Evolutionary conservation across 1,284 basidiomycete species (phyloP).

Genomic region (Pseudozyma sp.): DNA sequence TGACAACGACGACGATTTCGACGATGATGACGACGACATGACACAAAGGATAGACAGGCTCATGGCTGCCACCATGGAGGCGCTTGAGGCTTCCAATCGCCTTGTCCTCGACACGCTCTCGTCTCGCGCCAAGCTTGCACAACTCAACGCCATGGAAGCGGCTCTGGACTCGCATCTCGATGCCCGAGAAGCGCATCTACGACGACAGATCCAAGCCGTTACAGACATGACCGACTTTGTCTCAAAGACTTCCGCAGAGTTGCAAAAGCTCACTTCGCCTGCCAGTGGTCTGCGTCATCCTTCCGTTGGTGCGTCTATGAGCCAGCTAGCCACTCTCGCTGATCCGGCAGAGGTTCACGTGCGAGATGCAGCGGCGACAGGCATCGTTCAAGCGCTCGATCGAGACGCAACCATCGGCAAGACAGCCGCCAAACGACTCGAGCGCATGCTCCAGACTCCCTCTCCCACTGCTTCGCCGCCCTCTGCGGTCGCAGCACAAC

Average conservation of each 20-base stretch:
- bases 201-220: conserved; percentile 40
- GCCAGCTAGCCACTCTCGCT: conserved; percentile 15
- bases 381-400: conserved; percentile 49
- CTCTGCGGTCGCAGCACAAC: conserved; percentile 12
- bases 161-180: conserved; percentile 41
- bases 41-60: conserved; percentile 29
- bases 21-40: conserved; percentile 20
- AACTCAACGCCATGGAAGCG: conserved; percentile 42
- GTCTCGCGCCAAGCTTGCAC: conserved; percentile 41
- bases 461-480: conserved; percentile 23
- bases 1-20: conserved; percentile 3
- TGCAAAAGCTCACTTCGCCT: conserved; percentile 23
- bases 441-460: conserved; percentile 46
- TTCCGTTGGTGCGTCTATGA: conserved; percentile 15
- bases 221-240: conserved; percentile 43
- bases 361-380: conserved; percentile 23
- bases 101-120: conserved; percentile 41
- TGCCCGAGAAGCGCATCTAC: conserved; percentile 29
- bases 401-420: conserved; percentile 56
- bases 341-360: conserved; percentile 31
- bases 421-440: conserved; percentile 55
- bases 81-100: conserved; percentile 40
- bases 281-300: background rate
- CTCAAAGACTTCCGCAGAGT: conserved; percentile 28
- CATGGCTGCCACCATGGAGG: conserved; percentile 49